A percentile compares a stretch with the other conserved stretches of the same genome.
These are phyloP conservation scores for Caryopteris hybrid DNA, from an alignment of 305 asterid genomes.

Conservation along the genomic window DNA sequence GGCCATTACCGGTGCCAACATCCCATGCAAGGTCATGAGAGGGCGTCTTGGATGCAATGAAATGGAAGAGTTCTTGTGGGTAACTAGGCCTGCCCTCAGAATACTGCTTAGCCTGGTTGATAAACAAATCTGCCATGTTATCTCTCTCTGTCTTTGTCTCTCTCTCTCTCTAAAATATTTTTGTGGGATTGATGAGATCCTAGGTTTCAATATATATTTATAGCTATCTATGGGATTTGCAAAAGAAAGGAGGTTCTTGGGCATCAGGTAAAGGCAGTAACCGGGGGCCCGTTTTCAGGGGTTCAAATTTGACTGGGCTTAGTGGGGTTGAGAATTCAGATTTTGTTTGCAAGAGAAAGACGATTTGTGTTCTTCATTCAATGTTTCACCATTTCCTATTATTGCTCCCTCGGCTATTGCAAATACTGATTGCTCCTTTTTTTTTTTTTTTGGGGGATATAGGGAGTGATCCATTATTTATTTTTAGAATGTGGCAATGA, in stretches of 20 bases:
- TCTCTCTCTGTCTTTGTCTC: not conserved
- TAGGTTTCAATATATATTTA: not conserved
- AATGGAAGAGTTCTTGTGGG: slow-evolving; percentile 51
- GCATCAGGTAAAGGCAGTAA: not conserved
- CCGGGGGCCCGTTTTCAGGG: too few species aligned
- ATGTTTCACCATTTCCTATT: too few species aligned
- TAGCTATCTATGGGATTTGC: not conserved
- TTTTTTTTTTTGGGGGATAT: too few species aligned
- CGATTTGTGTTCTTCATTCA: too few species aligned
- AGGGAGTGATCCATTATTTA: too few species aligned
- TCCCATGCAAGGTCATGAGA: slow-evolving; percentile 63
- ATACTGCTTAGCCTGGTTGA: slow-evolving; percentile 47
- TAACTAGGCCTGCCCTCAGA: slow-evolving; percentile 45
- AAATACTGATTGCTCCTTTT: too few species aligned
- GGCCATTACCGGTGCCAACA: slow-evolving; percentile 80
- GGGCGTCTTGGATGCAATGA: slow-evolving; percentile 56
- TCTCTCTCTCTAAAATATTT: not conserved
- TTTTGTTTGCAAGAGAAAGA: too few species aligned
- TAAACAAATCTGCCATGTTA: slow-evolving; percentile 50
- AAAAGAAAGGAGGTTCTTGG: not conserved
- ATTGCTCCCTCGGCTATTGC: too few species aligned
- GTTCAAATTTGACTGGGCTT: too few species aligned
- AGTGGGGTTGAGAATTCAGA: too few species aligned
- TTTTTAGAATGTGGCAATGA: too few species aligned
- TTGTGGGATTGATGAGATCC: not conserved